Base-by-base conservation (phyloP, 495 filamentous ascomycete genomes). In the Cudoniella acicularis region DNA sequence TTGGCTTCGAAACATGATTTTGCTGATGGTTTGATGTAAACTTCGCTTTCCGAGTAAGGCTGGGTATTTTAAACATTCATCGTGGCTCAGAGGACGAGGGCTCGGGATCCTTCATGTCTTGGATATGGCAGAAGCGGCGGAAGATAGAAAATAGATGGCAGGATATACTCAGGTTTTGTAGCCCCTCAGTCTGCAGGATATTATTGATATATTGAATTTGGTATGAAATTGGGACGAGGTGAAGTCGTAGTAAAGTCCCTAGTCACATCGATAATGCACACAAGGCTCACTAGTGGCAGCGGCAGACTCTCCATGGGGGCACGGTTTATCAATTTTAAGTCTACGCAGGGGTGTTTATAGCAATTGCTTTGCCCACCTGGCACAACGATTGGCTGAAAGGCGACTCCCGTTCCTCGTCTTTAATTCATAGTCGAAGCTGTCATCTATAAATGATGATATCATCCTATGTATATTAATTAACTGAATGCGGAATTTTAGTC, bases 1-100 rank as follows among this genome's bases (percentile, higher is more conserved):
- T 61, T 66, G 60, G 48, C 43, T 61, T 47, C 57, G 52, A 18
- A 63, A 22, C 64, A 66, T 66, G 51, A 11, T 52, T 23, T 18
- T 16, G 18, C 25, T 26, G 47, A 42, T 22, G 46, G 26, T 21
- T 3, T 23, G 53, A 56, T 20, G 6, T 26, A 21, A 18, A 48
- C 10, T 56, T 56, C 53, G 53, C 17, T 1, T 46, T 46, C 43
- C 8, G 18, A 17, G 22, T 22, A 46, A 24, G 40, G 21, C 42
- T 25, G 21, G 41, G 36, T 47, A 16, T 16, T 36, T 20, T 18
- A 30, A 6, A n/a, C 8, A 52, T 36, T 52, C 49, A 27, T 17
- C 22, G 49, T 52, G 26, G 49, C 10, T 52, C 26, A n/a, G 26
- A 13, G 49, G 22, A n/a, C n/a, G n/a, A 24, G 49, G 16, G 24